Evolutionary conservation across 495 filamentous ascomycete species (phyloP).

Genomic region (Talaromyces proteolyticus): DNA sequence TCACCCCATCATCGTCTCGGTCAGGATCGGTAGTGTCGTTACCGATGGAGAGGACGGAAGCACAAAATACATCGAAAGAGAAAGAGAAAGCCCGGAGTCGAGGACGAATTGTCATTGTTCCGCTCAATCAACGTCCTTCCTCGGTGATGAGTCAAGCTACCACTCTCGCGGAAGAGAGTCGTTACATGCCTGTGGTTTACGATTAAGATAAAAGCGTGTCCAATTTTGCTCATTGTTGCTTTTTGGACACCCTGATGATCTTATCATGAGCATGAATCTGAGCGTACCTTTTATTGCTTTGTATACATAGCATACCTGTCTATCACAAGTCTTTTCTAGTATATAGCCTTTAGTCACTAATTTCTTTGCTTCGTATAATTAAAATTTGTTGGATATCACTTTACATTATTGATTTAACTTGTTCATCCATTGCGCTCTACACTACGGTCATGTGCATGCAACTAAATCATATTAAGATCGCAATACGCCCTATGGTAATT

Average conservation of each 20-base stretch:
- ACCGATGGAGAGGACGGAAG: background rate
- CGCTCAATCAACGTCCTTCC: slow-evolving; percentile 6
- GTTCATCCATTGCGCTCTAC: too few relatives aligned
- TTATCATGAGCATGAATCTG: too few relatives aligned
- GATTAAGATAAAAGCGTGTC: background rate
- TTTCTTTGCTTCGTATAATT: too few relatives aligned
- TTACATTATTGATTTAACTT: too few relatives aligned
- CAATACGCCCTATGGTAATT: background rate
- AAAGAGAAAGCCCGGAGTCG: slow-evolving; percentile 16
- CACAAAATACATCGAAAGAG: background rate
- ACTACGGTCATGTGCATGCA: too few relatives aligned
- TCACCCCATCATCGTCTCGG: slow-evolving; percentile 3
- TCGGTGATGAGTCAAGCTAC: slow-evolving; percentile 1
- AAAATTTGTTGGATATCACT: too few relatives aligned
- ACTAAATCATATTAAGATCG: too few relatives aligned
- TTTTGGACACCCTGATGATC: background rate
- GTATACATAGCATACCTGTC: too few relatives aligned
- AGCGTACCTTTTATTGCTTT: too few relatives aligned
- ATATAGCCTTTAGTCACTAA: too few relatives aligned
- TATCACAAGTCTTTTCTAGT: too few relatives aligned
- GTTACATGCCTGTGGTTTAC: slow-evolving; percentile 3
- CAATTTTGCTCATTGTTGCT: background rate
- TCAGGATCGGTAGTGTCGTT: background rate
- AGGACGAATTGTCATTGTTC: slow-evolving; percentile 31
- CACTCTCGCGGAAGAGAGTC: slow-evolving; percentile 2